phyloP scores from a whole-genome alignment of 176 grass and related monocot genomes.

The Aegilops bicornis region DNA sequence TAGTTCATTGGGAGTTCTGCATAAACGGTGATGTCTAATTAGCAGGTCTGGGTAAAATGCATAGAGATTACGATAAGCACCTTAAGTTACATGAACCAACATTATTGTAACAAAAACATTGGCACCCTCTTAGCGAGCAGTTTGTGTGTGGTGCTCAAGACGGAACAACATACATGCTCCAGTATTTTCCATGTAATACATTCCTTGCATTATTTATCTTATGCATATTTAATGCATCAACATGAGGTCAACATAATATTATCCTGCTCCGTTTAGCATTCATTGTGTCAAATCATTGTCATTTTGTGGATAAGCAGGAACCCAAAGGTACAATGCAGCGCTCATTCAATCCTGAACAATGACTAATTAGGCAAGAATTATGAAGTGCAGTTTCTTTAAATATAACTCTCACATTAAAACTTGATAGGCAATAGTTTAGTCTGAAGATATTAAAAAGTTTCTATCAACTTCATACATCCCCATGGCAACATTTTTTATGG shows the following conservation, averaged over 20 bases:
- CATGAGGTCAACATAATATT: background rate
- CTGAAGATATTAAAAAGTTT: background rate
- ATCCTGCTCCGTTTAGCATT: background rate
- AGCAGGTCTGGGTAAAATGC: background rate
- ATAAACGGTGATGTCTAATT: slow-evolving; percentile 10
- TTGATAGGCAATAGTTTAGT: background rate
- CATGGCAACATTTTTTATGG: background rate
- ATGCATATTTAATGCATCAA: background rate
- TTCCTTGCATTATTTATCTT: background rate
- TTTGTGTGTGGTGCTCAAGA: background rate
- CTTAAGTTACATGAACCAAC: background rate
- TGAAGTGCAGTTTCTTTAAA: background rate
- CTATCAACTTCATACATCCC: background rate
- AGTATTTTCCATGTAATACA: background rate
- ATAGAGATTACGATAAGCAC: background rate
- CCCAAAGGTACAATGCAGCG: background rate
- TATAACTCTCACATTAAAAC: background rate
- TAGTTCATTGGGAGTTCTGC: slow-evolving; percentile 85
- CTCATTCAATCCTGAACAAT: background rate
- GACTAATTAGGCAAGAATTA: background rate
- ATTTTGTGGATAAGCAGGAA: background rate
- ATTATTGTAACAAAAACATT: background rate
- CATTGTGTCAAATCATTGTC: background rate
- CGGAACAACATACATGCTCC: background rate
- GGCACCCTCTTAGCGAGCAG: background rate